A percentile compares a stretch with the other conserved stretches of the same genome.
Conservation (phyloP, 805 yeast species). For the Starmerella sp. region DNA sequence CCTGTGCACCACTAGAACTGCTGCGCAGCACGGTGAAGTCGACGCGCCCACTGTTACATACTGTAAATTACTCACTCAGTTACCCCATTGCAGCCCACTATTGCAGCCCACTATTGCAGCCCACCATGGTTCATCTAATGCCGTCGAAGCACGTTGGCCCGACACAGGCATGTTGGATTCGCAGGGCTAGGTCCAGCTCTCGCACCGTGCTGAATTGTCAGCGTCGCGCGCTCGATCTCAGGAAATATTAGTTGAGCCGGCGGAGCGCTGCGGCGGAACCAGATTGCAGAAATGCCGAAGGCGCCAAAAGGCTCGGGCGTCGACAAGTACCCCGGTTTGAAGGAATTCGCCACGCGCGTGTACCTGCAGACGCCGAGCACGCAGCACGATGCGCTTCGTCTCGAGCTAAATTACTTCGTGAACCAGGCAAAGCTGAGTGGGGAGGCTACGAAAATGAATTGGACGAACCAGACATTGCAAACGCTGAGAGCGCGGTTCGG, state of each 20-base stretch:
- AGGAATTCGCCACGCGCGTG: conserved; percentile 11
- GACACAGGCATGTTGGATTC: too few species aligned
- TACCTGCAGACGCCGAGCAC: conserved; percentile 3
- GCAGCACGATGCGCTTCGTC: conserved; percentile 8
- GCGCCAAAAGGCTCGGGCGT: neutral
- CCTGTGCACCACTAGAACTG: too few species aligned
- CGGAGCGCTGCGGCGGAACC: neutral
- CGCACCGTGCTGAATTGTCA: neutral
- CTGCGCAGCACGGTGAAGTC: too few species aligned
- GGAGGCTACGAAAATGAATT: conserved; percentile 12
- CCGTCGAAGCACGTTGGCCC: too few species aligned
- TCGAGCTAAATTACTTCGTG: conserved; percentile 6
- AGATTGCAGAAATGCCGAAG: neutral
- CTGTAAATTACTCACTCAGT: too few species aligned
- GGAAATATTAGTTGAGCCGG: neutral
- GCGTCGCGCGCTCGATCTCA: neutral
- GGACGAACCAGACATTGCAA: conserved; percentile 9
- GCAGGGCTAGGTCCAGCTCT: too few species aligned
- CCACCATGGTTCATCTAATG: too few species aligned
- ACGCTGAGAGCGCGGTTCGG: conserved; percentile 6
- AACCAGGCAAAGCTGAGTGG: conserved; percentile 10
- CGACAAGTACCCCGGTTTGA: conserved; percentile 16
- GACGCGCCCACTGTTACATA: too few species aligned
- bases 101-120: too few species aligned
- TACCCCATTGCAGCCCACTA: too few species aligned